Base-by-base conservation (phyloP, 768 basidiomycete species). In the Leccinum broughii region DNA sequence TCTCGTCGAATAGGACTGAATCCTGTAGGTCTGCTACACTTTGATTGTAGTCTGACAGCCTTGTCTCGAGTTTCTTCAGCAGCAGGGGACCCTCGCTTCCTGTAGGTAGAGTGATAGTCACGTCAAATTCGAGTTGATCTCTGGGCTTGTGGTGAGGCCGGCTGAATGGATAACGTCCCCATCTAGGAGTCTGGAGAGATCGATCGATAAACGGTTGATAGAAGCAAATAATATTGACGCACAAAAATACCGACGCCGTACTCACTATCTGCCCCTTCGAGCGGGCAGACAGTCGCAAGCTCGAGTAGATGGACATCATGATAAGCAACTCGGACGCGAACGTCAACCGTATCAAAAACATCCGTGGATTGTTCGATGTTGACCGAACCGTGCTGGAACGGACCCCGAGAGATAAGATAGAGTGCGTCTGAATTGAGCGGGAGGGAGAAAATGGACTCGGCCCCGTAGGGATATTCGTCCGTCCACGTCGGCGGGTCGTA, bases 31-130 rank as follows among this genome's bases (percentile, higher is more conserved):
- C 66, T 15, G 64, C 72, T 4, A 85, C 56, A 11, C 62, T 59
- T 22, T 84, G 78, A 37, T 50, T 56, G 48, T 77, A 81, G 59
- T 77, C 76, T 14, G 72, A 74, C 37, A 83, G 57, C 37, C 75
- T 68, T 4, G 83, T 83, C 58, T 77, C 73, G 28, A 85, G 75
- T 4, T 65, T 66, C 55, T 80, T 77, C 63, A 86, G 75, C 3
- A 63, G 55, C 6, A 76, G 64, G 26, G 72, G 48, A 20, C 62
- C 51, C 14, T 64, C 55, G 5, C 55, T 63, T 7, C 68, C 66
- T 15, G 66, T 68, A 8, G 81, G 83, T 3, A 83, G 68, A 50
- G 68, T 72, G 14, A 80, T 63, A 17, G 68, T 74, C 14, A 78
- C 68, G 6, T 76, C 74, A 41, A 80, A 79, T 28, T 54, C 64